Evolutionary conservation across 805 yeast genomes (phyloP).

Genomic region (Kuraishia borneana): DNA sequence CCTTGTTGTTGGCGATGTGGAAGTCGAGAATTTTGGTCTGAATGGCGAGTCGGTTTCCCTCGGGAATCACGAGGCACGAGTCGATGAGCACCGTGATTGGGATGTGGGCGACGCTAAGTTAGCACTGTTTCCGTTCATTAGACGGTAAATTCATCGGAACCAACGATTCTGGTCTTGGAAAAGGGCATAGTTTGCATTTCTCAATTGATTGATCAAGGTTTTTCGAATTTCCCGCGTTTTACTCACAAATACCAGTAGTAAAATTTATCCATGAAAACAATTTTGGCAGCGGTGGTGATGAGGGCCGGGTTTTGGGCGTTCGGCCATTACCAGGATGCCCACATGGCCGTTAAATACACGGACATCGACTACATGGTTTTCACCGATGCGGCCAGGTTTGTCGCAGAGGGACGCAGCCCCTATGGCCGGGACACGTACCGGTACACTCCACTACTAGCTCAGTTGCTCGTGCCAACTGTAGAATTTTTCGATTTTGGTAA

Average conservation of each 20-base stretch:
- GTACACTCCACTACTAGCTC: conserved; percentile 84
- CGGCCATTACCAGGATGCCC: conserved; percentile 80
- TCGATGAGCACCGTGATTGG: conserved; percentile 72
- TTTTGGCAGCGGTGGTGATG: conserved; percentile 14
- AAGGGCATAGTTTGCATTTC: too few species aligned
- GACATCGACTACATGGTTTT: conserved; percentile 93
- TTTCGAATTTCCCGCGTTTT: background rate
- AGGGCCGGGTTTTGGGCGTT: conserved; percentile 59
- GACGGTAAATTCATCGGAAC: background rate
- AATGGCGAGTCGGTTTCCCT: conserved; percentile 27
- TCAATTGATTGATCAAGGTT: background rate
- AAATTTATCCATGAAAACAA: conserved; percentile 3
- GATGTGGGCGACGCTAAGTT: conserved; percentile 40
- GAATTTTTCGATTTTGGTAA: conserved; percentile 62
- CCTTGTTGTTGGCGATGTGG: conserved; percentile 60
- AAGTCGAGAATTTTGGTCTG: conserved; percentile 40
- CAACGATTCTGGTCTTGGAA: too few species aligned
- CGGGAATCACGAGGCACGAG: conserved; percentile 58
- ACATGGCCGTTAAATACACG: conserved; percentile 75
- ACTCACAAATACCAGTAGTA: conserved; percentile 6
- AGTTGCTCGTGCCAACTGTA: conserved; percentile 68
- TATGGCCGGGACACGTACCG: conserved; percentile 81
- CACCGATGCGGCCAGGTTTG: conserved; percentile 79
- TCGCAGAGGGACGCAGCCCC: conserved; percentile 52
- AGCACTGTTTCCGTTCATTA: background rate